These are phyloP conservation scores for Trichoderma cornu-damae DNA, from an alignment of 2,329 filamentous ascomycete species.

Conservation along the genomic window DNA sequence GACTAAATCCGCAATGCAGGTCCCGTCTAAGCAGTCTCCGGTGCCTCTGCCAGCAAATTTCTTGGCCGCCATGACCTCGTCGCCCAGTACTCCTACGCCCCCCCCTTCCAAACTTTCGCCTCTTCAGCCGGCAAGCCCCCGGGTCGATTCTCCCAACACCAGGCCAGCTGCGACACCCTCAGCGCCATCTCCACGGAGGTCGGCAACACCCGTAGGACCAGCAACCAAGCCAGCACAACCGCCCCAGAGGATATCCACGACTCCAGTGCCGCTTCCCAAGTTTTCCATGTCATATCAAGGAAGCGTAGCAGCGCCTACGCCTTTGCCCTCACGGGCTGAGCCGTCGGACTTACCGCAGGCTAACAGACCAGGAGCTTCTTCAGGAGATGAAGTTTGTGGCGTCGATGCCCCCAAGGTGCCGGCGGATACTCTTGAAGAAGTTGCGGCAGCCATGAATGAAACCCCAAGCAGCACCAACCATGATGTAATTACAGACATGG, in stretches of 20 bases:
- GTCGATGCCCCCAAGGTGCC: not conserved
- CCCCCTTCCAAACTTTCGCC: slow-evolving; percentile 20
- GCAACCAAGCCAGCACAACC: not conserved
- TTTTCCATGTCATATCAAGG: slow-evolving; percentile 19
- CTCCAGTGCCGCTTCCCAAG: slow-evolving; percentile 32
- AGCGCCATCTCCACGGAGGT: not conserved
- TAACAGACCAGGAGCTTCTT: not conserved
- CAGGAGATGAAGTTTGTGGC: not conserved
- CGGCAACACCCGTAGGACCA: not conserved
- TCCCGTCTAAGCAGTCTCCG: slow-evolving; percentile 40
- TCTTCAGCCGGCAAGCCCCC: slow-evolving; percentile 14
- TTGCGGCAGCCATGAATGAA: not conserved
- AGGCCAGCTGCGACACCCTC: slow-evolving; percentile 15
- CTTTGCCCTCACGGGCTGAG: not conserved
- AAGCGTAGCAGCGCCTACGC: not conserved
- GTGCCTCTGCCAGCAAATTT: slow-evolving; percentile 42
- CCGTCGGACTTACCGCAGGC: slow-evolving; percentile 6
- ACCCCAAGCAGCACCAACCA: not conserved
- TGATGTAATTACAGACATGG: not conserved
- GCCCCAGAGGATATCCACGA: slow-evolving; percentile 24
- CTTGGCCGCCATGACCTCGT: slow-evolving; percentile 37
- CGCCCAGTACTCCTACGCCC: slow-evolving; percentile 22
- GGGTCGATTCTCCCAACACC: slow-evolving; percentile 8
- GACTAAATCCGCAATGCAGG: slow-evolving; percentile 30
- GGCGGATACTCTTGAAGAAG: not conserved